These are phyloP conservation scores for Candida alai DNA, from an alignment of 805 yeast genomes.

Conservation along the genomic window DNA sequence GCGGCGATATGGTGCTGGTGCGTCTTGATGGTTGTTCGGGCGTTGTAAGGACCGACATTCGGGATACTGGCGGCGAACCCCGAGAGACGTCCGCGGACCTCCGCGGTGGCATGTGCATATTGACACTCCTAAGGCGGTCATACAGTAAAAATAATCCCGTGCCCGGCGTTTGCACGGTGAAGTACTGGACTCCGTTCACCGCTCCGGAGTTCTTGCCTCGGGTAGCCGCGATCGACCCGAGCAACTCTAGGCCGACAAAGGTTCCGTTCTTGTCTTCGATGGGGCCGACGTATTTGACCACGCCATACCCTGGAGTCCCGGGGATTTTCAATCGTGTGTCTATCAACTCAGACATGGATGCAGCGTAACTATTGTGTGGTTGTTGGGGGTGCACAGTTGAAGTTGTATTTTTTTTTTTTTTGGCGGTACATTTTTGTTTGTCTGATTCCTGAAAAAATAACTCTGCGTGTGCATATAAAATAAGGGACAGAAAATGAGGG, in stretches of 20 bases:
- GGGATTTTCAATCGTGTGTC: constrained; percentile 50
- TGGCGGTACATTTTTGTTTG: no score
- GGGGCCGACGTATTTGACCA: constrained; percentile 65
- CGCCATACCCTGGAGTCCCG: constrained; percentile 56
- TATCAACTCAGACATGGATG: constrained; percentile 27
- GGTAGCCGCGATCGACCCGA: constrained; percentile 52
- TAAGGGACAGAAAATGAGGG: no score
- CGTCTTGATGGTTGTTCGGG: no score
- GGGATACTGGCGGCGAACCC: no score
- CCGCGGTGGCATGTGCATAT: constrained; percentile 24
- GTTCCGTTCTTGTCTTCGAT: constrained; percentile 68
- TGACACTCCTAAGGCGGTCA: constrained; percentile 37
- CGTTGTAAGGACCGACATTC: no score
- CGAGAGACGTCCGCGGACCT: not conserved
- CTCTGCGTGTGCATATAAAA: no score
- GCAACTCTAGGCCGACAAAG: constrained; percentile 84
- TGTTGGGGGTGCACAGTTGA: no score
- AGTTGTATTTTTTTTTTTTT: no score
- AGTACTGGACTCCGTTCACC: constrained; percentile 68
- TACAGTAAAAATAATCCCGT: constrained; percentile 75
- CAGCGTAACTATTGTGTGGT: constrained; percentile 1
- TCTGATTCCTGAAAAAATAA: no score
- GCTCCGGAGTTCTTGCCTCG: constrained; percentile 87
- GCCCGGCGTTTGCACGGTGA: constrained; percentile 56
- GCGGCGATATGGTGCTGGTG: no score